These are phyloP conservation scores for Tetracladium setigerum DNA, from an alignment of 495 filamentous ascomycete species.

Conservation along the genomic window DNA sequence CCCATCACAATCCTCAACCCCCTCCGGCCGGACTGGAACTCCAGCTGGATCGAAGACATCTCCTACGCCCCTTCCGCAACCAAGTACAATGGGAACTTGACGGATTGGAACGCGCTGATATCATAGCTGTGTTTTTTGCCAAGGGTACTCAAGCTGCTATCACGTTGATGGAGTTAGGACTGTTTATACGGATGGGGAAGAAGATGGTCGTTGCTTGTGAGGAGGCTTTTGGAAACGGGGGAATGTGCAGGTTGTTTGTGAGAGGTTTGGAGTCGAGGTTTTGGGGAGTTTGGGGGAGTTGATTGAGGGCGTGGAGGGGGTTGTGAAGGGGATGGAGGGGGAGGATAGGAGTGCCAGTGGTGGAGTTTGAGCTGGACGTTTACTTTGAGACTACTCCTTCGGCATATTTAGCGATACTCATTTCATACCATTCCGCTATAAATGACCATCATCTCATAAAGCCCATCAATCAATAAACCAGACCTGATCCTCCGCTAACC, in stretches of 20 bases:
- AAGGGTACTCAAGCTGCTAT: constrained; percentile 36
- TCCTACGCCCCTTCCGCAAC: constrained; percentile 34
- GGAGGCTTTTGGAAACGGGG: constrained; percentile 44
- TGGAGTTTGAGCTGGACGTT: too few relatives aligned
- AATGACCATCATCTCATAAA: too few relatives aligned
- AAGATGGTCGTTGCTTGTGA: constrained; percentile 41
- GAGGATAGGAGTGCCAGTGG: too few relatives aligned
- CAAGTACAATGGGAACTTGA: constrained; percentile 56
- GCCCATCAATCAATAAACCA: constrained; percentile 3
- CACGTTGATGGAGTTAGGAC: constrained; percentile 44
- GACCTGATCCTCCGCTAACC: background rate
- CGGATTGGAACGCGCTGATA: constrained; percentile 40
- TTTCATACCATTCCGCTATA: too few relatives aligned
- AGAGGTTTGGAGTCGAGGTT: constrained; percentile 31
- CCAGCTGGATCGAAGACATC: constrained; percentile 39
- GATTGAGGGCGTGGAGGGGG: constrained; percentile 15
- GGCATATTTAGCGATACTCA: too few relatives aligned
- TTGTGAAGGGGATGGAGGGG: constrained; percentile 4
- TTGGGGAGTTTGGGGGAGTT: constrained; percentile 18
- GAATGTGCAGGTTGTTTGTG: constrained; percentile 47
- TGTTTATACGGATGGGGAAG: constrained; percentile 38
- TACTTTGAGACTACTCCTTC: too few relatives aligned
- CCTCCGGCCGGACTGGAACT: constrained; percentile 45
- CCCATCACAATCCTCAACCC: constrained; percentile 55
- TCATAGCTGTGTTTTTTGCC: constrained; percentile 50